Conservation (phyloP, 768 basidiomycete species). For the Holtermannia corniformis region DNA sequence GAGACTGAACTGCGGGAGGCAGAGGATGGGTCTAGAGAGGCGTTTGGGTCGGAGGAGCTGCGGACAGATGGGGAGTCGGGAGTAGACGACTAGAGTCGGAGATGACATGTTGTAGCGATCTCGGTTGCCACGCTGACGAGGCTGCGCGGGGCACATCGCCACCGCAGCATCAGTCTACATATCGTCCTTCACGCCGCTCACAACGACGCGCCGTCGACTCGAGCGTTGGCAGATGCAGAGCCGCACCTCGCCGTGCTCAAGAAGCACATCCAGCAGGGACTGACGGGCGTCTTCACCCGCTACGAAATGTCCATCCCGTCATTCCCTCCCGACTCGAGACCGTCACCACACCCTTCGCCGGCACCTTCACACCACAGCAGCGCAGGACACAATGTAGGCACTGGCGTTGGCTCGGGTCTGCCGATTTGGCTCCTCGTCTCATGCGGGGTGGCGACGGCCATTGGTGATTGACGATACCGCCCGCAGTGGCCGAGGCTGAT, state of each 20-base stretch:
- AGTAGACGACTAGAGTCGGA: too few relatives aligned
- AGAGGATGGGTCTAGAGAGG: neutral
- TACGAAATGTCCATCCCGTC: slow-evolving; percentile 33
- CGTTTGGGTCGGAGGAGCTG: neutral
- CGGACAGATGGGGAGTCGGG: neutral
- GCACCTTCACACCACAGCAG: neutral
- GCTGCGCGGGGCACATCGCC: too few relatives aligned
- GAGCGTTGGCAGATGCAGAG: too few relatives aligned
- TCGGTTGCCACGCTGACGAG: too few relatives aligned
- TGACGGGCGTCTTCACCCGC: too few relatives aligned
- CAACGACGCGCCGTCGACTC: too few relatives aligned
- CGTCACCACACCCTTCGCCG: slow-evolving; percentile 6
- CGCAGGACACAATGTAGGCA: neutral
- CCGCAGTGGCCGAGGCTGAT: neutral
- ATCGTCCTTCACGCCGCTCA: too few relatives aligned
- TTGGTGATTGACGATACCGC: slow-evolving; percentile 23
- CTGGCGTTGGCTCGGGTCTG: slow-evolving; percentile 32
- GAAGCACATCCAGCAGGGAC: too few relatives aligned
- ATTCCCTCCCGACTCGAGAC: slow-evolving; percentile 12
- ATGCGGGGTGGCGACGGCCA: slow-evolving; percentile 35
- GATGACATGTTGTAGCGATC: too few relatives aligned
- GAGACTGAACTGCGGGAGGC: neutral
- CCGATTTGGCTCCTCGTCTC: slow-evolving; percentile 37
- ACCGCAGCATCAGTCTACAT: too few relatives aligned
- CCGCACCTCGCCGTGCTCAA: too few relatives aligned